Conservation (phyloP, 495 filamentous ascomycete species). For the Tuber brumale region DNA sequence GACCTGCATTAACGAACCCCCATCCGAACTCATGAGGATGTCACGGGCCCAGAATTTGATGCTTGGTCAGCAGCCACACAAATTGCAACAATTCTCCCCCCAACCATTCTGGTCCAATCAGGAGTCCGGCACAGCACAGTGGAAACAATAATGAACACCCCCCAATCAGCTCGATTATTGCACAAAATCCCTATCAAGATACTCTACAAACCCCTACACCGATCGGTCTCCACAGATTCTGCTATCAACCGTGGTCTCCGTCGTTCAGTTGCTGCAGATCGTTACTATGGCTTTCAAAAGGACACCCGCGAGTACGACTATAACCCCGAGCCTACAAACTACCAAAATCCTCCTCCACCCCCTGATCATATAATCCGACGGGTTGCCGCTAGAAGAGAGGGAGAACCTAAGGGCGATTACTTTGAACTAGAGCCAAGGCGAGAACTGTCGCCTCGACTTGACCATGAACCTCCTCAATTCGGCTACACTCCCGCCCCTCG, state of each 20-base stretch:
- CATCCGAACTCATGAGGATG: background rate
- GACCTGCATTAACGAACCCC: background rate
- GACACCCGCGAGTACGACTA: background rate
- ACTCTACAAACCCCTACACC: slow-evolving; percentile 13
- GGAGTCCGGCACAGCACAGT: background rate
- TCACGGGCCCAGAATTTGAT: background rate
- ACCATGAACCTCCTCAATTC: slow-evolving; percentile 8
- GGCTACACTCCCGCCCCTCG: slow-evolving; percentile 21
- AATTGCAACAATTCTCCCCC: background rate
- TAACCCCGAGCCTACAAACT: background rate
- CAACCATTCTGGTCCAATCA: background rate
- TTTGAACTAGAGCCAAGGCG: background rate
- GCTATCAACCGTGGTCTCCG: slow-evolving; percentile 53
- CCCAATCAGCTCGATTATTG: background rate
- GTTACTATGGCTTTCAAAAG: background rate
- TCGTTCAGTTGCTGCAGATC: slow-evolving; percentile 40
- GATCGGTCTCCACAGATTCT: slow-evolving; percentile 52
- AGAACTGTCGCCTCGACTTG: slow-evolving; percentile 15
- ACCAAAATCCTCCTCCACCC: background rate
- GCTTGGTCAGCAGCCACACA: background rate
- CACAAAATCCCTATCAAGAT: background rate
- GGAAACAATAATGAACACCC: background rate
- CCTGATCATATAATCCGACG: background rate
- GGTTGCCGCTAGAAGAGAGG: background rate
- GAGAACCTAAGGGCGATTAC: background rate